Conservation (phyloP, 352 stramenopile species). For the Globisporangium cederbergense region DNA sequence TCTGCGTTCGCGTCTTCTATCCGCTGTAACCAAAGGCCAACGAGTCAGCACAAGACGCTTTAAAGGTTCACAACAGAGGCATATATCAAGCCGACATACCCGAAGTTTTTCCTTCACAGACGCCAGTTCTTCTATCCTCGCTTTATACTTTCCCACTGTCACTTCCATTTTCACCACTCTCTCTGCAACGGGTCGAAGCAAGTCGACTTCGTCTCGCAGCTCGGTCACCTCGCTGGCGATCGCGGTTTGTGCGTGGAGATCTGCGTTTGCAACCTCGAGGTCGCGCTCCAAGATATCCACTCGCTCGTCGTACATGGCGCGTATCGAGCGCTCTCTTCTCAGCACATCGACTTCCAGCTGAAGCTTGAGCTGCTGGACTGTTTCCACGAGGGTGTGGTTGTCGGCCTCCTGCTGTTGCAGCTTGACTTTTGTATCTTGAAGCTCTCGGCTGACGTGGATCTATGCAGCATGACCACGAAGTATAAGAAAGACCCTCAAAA, state of each 20-base stretch:
- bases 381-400: constrained; percentile 28
- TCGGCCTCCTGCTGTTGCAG: constrained; percentile 24
- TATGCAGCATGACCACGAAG: constrained; percentile 9
- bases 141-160: constrained; percentile 60
- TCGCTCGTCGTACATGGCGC: constrained; percentile 46
- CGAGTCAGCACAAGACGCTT: not conserved
- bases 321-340: constrained; percentile 53
- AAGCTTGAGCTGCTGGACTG: constrained; percentile 34
- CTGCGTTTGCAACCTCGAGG: constrained; percentile 25
- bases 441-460: constrained; percentile 36
- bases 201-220: constrained; percentile 65
- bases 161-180: constrained; percentile 47
- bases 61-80: not conserved
- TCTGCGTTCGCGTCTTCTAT: constrained; percentile 55
- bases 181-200: constrained; percentile 49
- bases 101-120: constrained; percentile 49
- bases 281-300: constrained; percentile 45
- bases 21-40: constrained; percentile 22
- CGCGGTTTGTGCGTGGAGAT: constrained; percentile 31
- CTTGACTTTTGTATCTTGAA: constrained; percentile 23
- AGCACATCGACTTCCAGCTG: constrained; percentile 47
- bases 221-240: constrained; percentile 35
- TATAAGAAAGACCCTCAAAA: not conserved
- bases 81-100: constrained; percentile 19
- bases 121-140: constrained; percentile 60